A percentile compares a stretch with the other conserved stretches of the same genome.
Evolutionary conservation across 1,284 basidiomycete species (phyloP).

Genomic region (Apiotrichum akiyoshidainum): DNA sequence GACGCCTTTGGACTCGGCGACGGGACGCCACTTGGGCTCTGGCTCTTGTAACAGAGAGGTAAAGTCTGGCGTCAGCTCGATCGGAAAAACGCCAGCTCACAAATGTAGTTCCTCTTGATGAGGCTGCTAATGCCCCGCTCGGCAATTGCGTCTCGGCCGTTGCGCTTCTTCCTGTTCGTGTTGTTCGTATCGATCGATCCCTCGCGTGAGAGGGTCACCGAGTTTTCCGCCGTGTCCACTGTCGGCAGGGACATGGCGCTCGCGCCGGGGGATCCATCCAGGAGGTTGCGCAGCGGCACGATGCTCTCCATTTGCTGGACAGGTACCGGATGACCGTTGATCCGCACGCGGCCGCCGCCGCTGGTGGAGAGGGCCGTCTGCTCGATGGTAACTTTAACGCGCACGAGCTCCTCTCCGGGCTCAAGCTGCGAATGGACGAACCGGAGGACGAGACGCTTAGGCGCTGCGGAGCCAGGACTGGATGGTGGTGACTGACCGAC

Average conservation of each 20-base stretch:
- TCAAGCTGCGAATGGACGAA: constrained; percentile 65
- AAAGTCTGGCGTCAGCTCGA: constrained; percentile 59
- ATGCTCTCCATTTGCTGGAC: constrained; percentile 54
- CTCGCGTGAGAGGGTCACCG: constrained; percentile 18
- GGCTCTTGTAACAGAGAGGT: constrained; percentile 95
- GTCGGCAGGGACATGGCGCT: constrained; percentile 43
- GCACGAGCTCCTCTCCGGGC: constrained; percentile 64
- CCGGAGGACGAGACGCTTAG: constrained; percentile 64
- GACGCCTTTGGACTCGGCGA: constrained; percentile 81
- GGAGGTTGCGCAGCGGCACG: constrained; percentile 19
- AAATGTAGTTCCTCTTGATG: constrained; percentile 91
- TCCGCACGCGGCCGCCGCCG: constrained; percentile 56
- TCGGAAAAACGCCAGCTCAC: constrained; percentile 32
- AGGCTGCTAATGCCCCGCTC: constrained; percentile 77
- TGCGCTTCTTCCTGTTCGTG: neutral
- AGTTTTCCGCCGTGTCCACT: constrained; percentile 29
- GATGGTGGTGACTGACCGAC: constrained; percentile 56
- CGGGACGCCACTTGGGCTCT: constrained; percentile 89
- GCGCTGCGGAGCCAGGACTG: constrained; percentile 44
- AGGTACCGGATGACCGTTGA: constrained; percentile 76
- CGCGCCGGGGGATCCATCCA: constrained; percentile 43
- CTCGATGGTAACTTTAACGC: constrained; percentile 74
- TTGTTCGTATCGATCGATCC: constrained; percentile 18
- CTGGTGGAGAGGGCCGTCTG: constrained; percentile 57
- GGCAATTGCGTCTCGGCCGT: constrained; percentile 61